A percentile compares a stretch with the other conserved stretches of the same genome.
phyloP scores from a whole-genome alignment of 257 asterid species.

The Phtheirospermum japonicum region DNA sequence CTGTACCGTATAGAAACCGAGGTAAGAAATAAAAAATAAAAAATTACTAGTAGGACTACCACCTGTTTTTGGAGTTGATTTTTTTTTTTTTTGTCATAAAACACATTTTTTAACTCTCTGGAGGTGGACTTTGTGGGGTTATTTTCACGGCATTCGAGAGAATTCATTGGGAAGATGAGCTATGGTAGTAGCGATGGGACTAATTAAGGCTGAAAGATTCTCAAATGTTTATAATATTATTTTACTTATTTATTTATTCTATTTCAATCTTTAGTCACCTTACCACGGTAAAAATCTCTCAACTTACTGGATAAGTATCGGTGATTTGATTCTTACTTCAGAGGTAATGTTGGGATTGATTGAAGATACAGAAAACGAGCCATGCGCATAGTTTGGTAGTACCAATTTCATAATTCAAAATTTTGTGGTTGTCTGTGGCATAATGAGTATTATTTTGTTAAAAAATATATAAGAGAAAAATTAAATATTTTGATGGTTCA shows the following conservation, averaged over 20 bases:
- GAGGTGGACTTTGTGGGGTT: too few species aligned
- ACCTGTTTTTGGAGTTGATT: too few species aligned
- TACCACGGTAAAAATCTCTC: neutral
- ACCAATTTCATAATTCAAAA: too few species aligned
- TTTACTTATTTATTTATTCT: neutral
- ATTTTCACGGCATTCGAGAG: neutral
- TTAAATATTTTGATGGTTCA: too few species aligned
- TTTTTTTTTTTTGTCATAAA: too few species aligned
- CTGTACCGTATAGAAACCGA: too few species aligned
- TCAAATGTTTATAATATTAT: slow-evolving; percentile 4
- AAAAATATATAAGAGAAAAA: too few species aligned
- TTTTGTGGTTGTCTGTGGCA: too few species aligned
- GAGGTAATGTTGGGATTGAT: neutral
- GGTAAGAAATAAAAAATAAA: too few species aligned
- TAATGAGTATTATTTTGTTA: neutral
- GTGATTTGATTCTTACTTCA: neutral
- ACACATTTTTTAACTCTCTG: too few species aligned
- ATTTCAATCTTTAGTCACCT: slow-evolving; percentile 11
- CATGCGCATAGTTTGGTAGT: too few species aligned
- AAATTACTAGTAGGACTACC: neutral
- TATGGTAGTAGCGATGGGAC: slow-evolving; percentile 29
- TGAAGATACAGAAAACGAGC: too few species aligned
- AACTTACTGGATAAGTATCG: neutral
- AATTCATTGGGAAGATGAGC: slow-evolving; percentile 18
- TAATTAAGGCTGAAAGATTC: slow-evolving; percentile 40